phyloP scores from a whole-genome alignment of 78 protist species.

The Creolimax fragrantissima region DNA sequence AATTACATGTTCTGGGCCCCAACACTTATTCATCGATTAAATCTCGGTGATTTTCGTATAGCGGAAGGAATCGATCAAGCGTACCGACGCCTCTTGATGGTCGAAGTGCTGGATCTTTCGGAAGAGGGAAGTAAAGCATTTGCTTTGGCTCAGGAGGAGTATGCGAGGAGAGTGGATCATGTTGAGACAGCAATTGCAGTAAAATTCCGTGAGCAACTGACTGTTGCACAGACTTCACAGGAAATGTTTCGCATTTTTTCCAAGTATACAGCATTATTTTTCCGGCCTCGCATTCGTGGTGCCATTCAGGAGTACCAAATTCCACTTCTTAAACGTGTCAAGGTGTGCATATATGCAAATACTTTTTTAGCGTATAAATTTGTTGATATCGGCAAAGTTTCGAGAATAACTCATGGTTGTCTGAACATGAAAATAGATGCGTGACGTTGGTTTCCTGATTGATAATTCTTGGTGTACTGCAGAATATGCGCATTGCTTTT shows the following conservation, averaged over 20 bases:
- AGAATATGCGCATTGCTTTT: not conserved
- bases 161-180: not conserved
- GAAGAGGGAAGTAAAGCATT: not conserved
- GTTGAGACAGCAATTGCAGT: conserved; percentile 71
- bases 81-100: not conserved
- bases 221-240: conserved; percentile 62
- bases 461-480: not conserved
- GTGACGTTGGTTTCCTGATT: not conserved
- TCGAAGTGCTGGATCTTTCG: not conserved
- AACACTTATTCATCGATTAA: too few species aligned
- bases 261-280: conserved; percentile 68
- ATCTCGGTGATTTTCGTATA: too few species aligned
- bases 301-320: conserved; percentile 54
- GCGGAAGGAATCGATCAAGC: not conserved
- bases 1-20: too few species aligned
- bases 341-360: not conserved
- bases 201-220: conserved; percentile 66
- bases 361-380: not conserved
- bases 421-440: not conserved
- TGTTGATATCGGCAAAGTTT: not conserved
- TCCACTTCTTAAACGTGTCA: conserved; percentile 68
- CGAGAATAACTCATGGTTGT: not conserved
- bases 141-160: not conserved
- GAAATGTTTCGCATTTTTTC: conserved; percentile 85
- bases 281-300: conserved; percentile 51